phyloP scores from a whole-genome alignment of 2,329 filamentous ascomycete species.

The Aspergillus oerlinghausenensis region DNA sequence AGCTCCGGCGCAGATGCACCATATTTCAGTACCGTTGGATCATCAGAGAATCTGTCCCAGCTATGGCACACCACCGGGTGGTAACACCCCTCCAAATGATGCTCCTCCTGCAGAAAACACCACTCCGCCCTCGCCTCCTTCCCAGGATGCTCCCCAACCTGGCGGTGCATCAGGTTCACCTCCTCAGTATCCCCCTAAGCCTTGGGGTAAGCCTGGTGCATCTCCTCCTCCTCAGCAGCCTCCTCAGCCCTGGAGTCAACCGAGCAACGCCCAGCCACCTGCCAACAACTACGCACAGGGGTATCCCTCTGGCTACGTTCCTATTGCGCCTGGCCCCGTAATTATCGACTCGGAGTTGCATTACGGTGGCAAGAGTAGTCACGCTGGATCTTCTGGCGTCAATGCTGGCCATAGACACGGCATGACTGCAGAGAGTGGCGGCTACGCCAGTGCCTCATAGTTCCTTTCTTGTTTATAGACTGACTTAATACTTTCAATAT shows the following conservation, averaged over 20 bases:
- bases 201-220: too few species aligned
- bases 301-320: neutral
- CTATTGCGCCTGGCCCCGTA: neutral
- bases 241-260: neutral
- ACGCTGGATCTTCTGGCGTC: neutral
- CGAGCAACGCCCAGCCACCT: too few species aligned
- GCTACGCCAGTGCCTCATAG: neutral
- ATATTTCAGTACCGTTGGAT: constrained; percentile 1
- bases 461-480: neutral
- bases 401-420: neutral
- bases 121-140: neutral
- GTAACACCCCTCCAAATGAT: neutral
- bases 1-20: constrained; percentile 20
- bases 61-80: neutral
- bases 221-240: too few species aligned
- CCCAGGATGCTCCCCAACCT: too few species aligned
- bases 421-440: neutral
- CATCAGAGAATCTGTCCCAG: neutral
- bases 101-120: neutral
- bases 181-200: too few species aligned
- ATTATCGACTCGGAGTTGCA: neutral
- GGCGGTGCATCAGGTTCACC: too few species aligned
- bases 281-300: neutral
- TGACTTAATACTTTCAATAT: neutral
- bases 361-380: neutral